A percentile compares a stretch with the other conserved stretches of the same genome.
phyloP scores from a whole-genome alignment of 2,329 filamentous ascomycete species.

The Didymella exigua region DNA sequence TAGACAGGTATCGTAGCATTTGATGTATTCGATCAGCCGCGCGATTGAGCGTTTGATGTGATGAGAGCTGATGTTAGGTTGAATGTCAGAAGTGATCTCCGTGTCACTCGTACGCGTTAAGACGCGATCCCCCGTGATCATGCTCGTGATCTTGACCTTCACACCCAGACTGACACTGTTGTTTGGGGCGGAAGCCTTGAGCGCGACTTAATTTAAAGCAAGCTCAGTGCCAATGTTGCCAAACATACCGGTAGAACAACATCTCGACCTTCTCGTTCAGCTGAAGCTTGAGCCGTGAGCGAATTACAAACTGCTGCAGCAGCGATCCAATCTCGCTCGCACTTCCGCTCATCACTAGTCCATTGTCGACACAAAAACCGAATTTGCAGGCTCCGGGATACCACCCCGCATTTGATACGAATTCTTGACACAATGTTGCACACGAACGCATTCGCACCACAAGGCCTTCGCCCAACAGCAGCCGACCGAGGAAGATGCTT shows the following conservation, averaged over 20 bases:
- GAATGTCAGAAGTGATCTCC: too few relatives aligned
- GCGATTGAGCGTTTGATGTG: background rate
- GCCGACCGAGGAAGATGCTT: background rate
- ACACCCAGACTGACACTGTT: background rate
- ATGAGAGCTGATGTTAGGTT: background rate
- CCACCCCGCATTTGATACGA: background rate
- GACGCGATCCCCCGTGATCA: background rate
- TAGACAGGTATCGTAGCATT: background rate
- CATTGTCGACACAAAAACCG: background rate
- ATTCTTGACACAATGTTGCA: background rate
- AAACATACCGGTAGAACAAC: constrained; percentile 18
- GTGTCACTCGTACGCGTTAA: too few relatives aligned
- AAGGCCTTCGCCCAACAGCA: background rate
- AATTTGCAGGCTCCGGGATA: background rate
- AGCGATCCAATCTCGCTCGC: constrained; percentile 7
- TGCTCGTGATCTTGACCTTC: background rate
- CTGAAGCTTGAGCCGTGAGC: constrained; percentile 15
- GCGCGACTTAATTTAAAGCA: background rate
- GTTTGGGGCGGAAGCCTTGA: too few relatives aligned
- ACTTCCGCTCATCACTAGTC: constrained; percentile 2
- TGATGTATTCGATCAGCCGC: background rate
- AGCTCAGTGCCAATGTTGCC: constrained; percentile 2
- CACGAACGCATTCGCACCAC: background rate
- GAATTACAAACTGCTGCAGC: constrained; percentile 5
- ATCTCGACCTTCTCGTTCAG: constrained; percentile 14